Percentiles rank a stretch among this genome's conserved stretches.
phyloP scores from a whole-genome alignment of 768 basidiomycete genomes.

The Pholiota molesta region DNA sequence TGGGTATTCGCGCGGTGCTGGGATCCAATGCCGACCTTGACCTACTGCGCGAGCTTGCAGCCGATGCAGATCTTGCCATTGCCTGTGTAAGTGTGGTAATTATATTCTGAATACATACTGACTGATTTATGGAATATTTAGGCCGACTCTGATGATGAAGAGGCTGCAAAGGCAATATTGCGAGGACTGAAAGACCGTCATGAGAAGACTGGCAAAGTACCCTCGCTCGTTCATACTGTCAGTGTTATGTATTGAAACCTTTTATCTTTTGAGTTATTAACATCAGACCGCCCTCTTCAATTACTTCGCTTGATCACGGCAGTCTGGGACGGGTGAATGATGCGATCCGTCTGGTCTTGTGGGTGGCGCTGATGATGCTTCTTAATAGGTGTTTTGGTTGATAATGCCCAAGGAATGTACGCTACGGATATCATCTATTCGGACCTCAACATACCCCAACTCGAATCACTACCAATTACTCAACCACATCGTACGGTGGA shows the following conservation, averaged over 20 bases:
- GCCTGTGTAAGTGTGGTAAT: conserved; percentile 34
- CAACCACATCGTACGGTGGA: conserved; percentile 58
- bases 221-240: conserved; percentile 48
- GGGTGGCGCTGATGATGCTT: background rate
- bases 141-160: conserved; percentile 43
- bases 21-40: conserved; percentile 43
- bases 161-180: conserved; percentile 41
- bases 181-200: conserved; percentile 37
- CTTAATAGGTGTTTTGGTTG: conserved; percentile 24
- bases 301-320: background rate
- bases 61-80: conserved; percentile 48
- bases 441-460: conserved; percentile 47
- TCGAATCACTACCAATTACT: conserved; percentile 46
- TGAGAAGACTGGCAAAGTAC: conserved; percentile 32
- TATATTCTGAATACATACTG: conserved; percentile 1
- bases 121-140: conserved; percentile 14
- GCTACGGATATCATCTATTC: conserved; percentile 44
- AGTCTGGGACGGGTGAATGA: conserved; percentile 55
- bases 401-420: conserved; percentile 46
- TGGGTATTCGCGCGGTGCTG: conserved; percentile 41
- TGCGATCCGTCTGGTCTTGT: background rate
- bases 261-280: background rate
- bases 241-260: conserved; percentile 18
- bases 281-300: background rate
- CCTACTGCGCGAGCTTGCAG: conserved; percentile 41